Conservation (phyloP, 2,329 filamentous ascomycete genomes). For the Fusarium oligoseptatum region DNA sequence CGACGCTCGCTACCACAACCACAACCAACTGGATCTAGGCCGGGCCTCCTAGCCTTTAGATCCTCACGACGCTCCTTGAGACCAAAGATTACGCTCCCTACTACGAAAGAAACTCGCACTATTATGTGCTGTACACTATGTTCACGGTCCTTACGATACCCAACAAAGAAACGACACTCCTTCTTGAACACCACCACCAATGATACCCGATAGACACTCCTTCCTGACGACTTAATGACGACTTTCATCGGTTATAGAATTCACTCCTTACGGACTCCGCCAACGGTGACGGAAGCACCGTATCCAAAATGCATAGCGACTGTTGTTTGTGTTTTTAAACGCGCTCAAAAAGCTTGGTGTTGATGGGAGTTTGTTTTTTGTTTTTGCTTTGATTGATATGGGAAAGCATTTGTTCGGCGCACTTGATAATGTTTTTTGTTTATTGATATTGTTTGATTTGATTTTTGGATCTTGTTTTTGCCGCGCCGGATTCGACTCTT, state of each 20-base stretch:
- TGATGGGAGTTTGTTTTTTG: constrained; percentile 31
- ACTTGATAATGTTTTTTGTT: constrained; percentile 30
- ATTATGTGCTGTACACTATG: constrained; percentile 50
- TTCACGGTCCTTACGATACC: constrained; percentile 52
- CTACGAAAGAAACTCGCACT: constrained; percentile 31
- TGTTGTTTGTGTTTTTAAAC: constrained; percentile 50
- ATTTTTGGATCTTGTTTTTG: constrained; percentile 32
- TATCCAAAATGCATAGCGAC: constrained; percentile 69
- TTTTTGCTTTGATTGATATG: constrained; percentile 5
- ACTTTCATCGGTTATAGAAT: constrained; percentile 54
- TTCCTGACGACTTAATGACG: constrained; percentile 55
- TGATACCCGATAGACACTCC: constrained; percentile 55
- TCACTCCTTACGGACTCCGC: constrained; percentile 61
- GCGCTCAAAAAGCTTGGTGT: constrained; percentile 46
- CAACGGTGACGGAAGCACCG: constrained; percentile 52
- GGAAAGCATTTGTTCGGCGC: constrained; percentile 44
- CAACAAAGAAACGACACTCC: constrained; percentile 45
- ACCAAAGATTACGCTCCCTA: constrained; percentile 51
- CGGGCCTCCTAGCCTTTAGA: not conserved
- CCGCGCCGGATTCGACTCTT: constrained; percentile 34
- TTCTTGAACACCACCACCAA: constrained; percentile 29
- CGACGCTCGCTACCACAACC: constrained; percentile 51
- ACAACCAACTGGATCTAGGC: constrained; percentile 22
- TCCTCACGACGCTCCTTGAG: constrained; percentile 42
- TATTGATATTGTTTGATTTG: constrained; percentile 23